Evolutionary conservation across 2,329 filamentous ascomycete genomes (phyloP), one percentile per base, ranked within the genome.

Genomic region (Colletotrichum godetiae): DNA sequence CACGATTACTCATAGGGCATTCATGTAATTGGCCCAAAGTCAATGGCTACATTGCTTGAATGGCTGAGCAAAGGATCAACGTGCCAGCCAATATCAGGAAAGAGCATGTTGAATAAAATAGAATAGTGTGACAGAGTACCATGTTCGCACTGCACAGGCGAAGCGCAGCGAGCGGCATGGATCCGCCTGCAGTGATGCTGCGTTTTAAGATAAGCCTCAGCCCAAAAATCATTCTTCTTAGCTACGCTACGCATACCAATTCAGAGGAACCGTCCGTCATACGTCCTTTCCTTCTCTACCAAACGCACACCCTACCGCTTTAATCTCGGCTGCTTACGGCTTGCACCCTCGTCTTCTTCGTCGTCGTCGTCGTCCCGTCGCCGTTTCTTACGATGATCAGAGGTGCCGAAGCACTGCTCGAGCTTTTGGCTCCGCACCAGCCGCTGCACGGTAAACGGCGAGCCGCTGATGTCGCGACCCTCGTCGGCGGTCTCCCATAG

Each of bases 401-500:
- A 31, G 5, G 46, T 46, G 11, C 57, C 5, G 13, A 68, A 61
- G 57, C 29, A 68, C 27, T 68, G 19, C 29, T 61, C 11, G 0
- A 61, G 65, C 57, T 68, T 68, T 33, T 68, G 5, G 31, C 57
- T 68, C 22, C 10, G 15, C 13, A 68, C 10, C 8, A 68, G 46
- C 31, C 61, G 22, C 31, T 55, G 5, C 6, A 68, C 29, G 5
- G 35, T 68, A 31, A 68, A 61, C 2, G 8, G 57, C 8, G 19
- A 61, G 24, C 65, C 8, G 24, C 31, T 46, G 22, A 68, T 68
- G 29, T 55, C 4, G 13, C 10, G 5, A 42, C 65, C 31, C 24
- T 68, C 2, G 8, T 55, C 13, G 8, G 42, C 2, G 0, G 42
- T 67, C 27, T 67, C 15, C 15, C 13, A 46, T 2, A 67, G 31